Evolutionary conservation across 2,329 filamentous ascomycete genomes (phyloP).

Genomic region (Claviceps sp.): DNA sequence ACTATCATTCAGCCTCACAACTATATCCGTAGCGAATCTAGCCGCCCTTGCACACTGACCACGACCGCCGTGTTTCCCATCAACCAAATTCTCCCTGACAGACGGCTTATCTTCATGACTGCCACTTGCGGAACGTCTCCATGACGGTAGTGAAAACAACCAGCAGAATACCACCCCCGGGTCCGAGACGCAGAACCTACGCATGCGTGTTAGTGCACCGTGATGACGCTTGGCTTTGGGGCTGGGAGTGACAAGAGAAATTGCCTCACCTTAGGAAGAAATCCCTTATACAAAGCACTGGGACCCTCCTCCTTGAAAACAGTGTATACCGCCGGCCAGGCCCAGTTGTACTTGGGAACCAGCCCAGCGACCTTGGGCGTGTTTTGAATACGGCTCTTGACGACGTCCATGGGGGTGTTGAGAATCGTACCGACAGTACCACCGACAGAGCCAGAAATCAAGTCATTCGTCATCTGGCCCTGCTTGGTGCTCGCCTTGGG

Average conservation of each 20-base stretch:
- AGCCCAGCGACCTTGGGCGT: slow-evolving; percentile 68
- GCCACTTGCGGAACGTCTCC: slow-evolving; percentile 73
- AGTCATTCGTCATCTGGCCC: slow-evolving; percentile 71
- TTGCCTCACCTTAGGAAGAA: slow-evolving; percentile 81
- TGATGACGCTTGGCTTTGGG: not conserved
- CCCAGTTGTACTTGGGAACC: slow-evolving; percentile 96
- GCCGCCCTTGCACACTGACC: not conserved
- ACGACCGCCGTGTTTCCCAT: not conserved
- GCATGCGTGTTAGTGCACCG: slow-evolving; percentile 3
- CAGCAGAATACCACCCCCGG: slow-evolving; percentile 54
- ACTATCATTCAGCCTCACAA: not conserved
- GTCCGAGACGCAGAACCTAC: slow-evolving; percentile 35
- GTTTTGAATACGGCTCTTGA: slow-evolving; percentile 98
- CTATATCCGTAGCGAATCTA: not conserved
- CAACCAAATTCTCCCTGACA: not conserved
- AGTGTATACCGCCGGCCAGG: slow-evolving; percentile 72
- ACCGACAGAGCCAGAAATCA: slow-evolving; percentile 75
- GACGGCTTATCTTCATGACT: slow-evolving; percentile 7
- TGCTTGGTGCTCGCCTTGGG: slow-evolving; percentile 71
- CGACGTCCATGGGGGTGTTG: slow-evolving; percentile 93
- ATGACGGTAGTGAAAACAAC: slow-evolving; percentile 80
- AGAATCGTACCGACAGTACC: slow-evolving; percentile 80
- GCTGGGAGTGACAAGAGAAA: slow-evolving; percentile 14
- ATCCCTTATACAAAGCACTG: slow-evolving; percentile 88
- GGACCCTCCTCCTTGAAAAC: slow-evolving; percentile 93